Evolutionary conservation across 2,329 filamentous ascomycete species (phyloP), one percentile per base, ranked within the genome.

Genomic region (Grosmannia penicillata): DNA sequence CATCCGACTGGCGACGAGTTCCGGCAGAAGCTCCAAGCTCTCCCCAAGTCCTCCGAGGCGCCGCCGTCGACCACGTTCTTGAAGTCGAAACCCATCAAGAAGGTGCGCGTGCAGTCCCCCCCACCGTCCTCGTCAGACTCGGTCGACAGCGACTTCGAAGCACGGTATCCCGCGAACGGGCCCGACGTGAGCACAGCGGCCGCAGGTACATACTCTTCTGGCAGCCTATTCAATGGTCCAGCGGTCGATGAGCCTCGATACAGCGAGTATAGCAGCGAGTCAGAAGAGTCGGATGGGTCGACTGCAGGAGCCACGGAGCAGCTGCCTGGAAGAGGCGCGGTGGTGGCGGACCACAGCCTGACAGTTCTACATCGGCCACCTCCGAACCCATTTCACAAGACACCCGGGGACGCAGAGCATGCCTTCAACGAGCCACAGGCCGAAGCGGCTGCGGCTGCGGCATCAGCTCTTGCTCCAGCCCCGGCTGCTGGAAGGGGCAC

Each of bases 31-130:
- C 52, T 50, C 37, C 52, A 47, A 43, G 51, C 47, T 40, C 53
- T 49, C 39, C 51, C 44, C 36, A 56, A 49, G 38, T 51, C 56
- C 18, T 46, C 46, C 30, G 52, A 53, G 19, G 50, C 53, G 31
- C 52, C 59, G 40, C 55, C 51, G 23, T 52, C 43, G 27, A 56
- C 51, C 46, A 61, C 49, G 25, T 56, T 54, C 40, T 51, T 52
- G 47, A 66, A 57, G 46, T 53, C 55, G 29, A 82, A 69, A 61
- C 62, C 72, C 28, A 64, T 70, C 42, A 80, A 81, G 58, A 79
- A 72, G 50, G 78, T 82, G 43, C 72, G 77, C 50, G 70, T 79
- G 8, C 66, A 77, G 51, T 77, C 73, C 30, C 75, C 75, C 37
- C 73, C 72, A 42, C 72, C 73, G 4, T 66, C 68, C n/a, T 69